Percentiles rank a stretch among this genome's conserved stretches.
Evolutionary conservation across 768 basidiomycete genomes (phyloP).

Genomic region (Agaricus sinodeliciosus): DNA sequence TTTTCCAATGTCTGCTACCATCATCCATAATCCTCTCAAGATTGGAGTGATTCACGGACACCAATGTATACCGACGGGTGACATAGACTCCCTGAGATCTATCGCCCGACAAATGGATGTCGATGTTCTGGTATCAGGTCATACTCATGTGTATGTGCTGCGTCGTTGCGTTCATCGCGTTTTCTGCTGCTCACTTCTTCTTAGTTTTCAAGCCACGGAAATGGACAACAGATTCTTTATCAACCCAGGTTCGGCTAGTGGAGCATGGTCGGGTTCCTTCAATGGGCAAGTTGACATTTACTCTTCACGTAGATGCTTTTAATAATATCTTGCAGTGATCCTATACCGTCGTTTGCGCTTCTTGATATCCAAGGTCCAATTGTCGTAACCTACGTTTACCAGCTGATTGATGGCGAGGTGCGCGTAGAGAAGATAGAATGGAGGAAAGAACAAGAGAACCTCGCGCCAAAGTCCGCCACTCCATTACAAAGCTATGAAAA

Average conservation of each 20-base stretch:
- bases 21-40: constrained; percentile 78
- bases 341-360: constrained; percentile 90
- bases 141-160: constrained; percentile 79
- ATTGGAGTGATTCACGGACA: constrained; percentile 94
- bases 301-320: neutral
- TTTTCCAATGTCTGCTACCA: constrained; percentile 75
- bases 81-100: constrained; percentile 82
- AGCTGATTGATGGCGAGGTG: constrained; percentile 89
- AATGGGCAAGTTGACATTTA: constrained; percentile 40
- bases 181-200: neutral
- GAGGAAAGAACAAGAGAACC: constrained; percentile 51
- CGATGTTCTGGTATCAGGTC: constrained; percentile 89
- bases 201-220: constrained; percentile 90
- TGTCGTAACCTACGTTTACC: constrained; percentile 96
- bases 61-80: constrained; percentile 88
- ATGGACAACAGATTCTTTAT: constrained; percentile 90
- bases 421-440: constrained; percentile 90
- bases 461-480: constrained; percentile 35
- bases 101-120: constrained; percentile 97
- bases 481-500: constrained; percentile 48
- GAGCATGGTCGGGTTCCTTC: constrained; percentile 82
- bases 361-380: constrained; percentile 98
- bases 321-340: constrained; percentile 47
- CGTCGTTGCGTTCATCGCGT: neutral
- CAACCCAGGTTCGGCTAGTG: constrained; percentile 92